Conservation (phyloP, 2,329 filamentous ascomycete species). For the Albifimbria verrucaria region DNA sequence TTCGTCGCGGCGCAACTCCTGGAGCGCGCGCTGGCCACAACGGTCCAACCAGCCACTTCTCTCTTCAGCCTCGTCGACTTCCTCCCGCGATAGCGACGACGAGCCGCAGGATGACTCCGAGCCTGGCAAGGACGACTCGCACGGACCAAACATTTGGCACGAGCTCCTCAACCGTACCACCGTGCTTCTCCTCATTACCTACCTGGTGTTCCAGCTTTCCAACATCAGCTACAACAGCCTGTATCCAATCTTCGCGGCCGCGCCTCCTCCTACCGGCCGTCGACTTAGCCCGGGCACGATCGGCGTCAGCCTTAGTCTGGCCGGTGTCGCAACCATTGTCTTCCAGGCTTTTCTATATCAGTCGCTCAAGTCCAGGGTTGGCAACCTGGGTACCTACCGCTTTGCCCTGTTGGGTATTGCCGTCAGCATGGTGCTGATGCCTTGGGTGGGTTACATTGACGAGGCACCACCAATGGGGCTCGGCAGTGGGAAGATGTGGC, state of each 20-base stretch:
- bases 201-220: constrained; percentile 87
- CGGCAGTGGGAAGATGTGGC: constrained; percentile 61
- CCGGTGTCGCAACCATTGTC: constrained; percentile 78
- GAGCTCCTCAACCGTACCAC: constrained; percentile 76
- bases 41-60: constrained; percentile 25
- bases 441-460: constrained; percentile 78
- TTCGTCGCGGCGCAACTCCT: constrained; percentile 25
- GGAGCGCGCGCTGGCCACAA: constrained; percentile 37
- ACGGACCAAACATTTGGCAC: constrained; percentile 39
- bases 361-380: constrained; percentile 70
- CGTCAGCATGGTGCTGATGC: constrained; percentile 80
- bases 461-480: constrained; percentile 53
- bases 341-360: constrained; percentile 89
- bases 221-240: constrained; percentile 96
- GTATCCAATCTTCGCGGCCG: constrained; percentile 88
- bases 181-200: constrained; percentile 75
- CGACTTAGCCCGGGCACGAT: constrained; percentile 74
- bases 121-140: neutral
- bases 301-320: constrained; percentile 79
- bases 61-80: constrained; percentile 17
- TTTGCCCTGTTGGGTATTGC: constrained; percentile 76
- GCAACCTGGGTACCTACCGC: constrained; percentile 83
- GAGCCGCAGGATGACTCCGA: constrained; percentile 26
- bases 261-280: constrained; percentile 71
- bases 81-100: constrained; percentile 21